Percentiles rank a stretch among this genome's conserved stretches.
Conservation (phyloP, 495 filamentous ascomycete species). For the Penicillium odoratum region DNA sequence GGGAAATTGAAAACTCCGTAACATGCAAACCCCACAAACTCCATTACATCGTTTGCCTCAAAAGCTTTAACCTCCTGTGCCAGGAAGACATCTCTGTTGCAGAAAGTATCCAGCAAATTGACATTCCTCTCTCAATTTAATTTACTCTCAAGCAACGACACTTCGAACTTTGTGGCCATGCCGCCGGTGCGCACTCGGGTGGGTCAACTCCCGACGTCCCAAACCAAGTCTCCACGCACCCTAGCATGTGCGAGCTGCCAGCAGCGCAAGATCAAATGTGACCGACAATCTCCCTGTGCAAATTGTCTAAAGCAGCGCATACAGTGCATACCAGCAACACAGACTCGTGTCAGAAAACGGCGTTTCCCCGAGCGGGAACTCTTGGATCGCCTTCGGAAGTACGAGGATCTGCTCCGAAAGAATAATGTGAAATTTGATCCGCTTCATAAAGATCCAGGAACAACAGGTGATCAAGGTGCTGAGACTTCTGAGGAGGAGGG, state of each 20-base stretch:
- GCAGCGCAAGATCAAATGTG: slow-evolving; percentile 60
- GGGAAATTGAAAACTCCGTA: slow-evolving; percentile 3
- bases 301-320: slow-evolving; percentile 44
- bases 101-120: not conserved
- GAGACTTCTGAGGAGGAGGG: not conserved
- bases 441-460: slow-evolving; percentile 35
- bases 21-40: not conserved
- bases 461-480: slow-evolving; percentile 15
- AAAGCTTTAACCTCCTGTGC: not conserved
- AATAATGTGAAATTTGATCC: slow-evolving; percentile 55
- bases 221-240: slow-evolving; percentile 38
- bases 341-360: slow-evolving; percentile 44
- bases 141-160: not conserved
- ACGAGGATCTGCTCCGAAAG: slow-evolving; percentile 53
- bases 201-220: slow-evolving; percentile 14
- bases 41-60: not conserved
- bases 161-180: not conserved
- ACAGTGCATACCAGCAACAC: slow-evolving; percentile 50
- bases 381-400: slow-evolving; percentile 50
- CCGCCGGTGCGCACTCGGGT: not conserved
- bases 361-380: slow-evolving; percentile 57
- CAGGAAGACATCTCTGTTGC: not conserved
- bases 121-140: not conserved
- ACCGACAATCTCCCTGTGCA: slow-evolving; percentile 54
- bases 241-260: slow-evolving; percentile 59